Conservation (phyloP, 371 early-diverging fungal species). For the Blyttiomyces sp. region DNA sequence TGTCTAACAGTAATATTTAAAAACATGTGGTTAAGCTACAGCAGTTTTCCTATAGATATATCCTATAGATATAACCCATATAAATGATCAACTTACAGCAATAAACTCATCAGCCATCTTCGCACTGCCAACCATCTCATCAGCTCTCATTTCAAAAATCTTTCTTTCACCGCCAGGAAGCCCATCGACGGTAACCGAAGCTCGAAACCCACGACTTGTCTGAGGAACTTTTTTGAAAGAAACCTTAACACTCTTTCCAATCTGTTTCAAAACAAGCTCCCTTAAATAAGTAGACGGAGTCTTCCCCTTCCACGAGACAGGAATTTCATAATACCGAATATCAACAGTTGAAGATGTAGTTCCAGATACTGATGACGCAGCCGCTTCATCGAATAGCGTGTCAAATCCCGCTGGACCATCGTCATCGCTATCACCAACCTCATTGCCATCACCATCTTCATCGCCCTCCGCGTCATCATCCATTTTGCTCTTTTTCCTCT, state of each 20-base stretch:
- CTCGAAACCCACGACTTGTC: background rate
- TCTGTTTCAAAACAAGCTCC: conserved; percentile 30
- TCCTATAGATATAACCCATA: background rate
- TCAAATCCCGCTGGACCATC: conserved; percentile 5
- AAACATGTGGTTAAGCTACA: too few species aligned
- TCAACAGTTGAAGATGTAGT: background rate
- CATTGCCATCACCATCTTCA: conserved; percentile 8
- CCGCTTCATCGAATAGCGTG: conserved; percentile 5
- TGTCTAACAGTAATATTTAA: conserved; percentile 20
- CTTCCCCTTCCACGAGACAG: conserved; percentile 34
- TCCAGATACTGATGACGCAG: background rate
- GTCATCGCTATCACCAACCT: conserved; percentile 3
- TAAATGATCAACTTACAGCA: conserved; percentile 34
- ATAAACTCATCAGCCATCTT: conserved; percentile 60
- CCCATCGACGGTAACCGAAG: conserved; percentile 16
- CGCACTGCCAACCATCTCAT: conserved; percentile 33
- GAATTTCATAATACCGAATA: conserved; percentile 10
- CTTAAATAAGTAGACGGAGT: conserved; percentile 29
- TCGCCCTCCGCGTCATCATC: background rate
- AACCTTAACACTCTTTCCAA: conserved; percentile 7
- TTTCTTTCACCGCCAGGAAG: background rate
- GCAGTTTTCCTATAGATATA: too few species aligned
- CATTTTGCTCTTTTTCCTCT: background rate
- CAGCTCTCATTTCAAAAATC: conserved; percentile 27
- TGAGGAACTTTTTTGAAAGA: conserved; percentile 2